Evolutionary conservation across 106 monocot species (phyloP), one percentile per base, ranked within the genome.

Genomic region (Dioscorea alata): DNA sequence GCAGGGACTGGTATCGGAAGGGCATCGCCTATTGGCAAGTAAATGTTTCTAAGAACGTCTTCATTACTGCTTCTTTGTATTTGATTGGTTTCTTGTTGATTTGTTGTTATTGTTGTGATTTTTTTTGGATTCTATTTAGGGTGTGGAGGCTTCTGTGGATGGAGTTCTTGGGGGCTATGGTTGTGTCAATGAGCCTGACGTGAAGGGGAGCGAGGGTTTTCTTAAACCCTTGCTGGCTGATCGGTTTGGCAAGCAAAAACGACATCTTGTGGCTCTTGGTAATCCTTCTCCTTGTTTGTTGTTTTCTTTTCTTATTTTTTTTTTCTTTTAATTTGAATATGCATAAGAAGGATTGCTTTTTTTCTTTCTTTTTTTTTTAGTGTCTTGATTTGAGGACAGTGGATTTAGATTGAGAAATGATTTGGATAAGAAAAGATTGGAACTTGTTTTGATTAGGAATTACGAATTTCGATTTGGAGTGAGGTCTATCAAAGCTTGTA

Each of bases 21-120:
- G 99, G 87, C 65, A 93, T 99, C 80, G 71, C 82, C 69, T 99
- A 99, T 73, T 99, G 99, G 99, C 66, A 93, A 82, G 97, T 92
- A 92, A 88, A 66, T 60, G 17, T 51, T 42, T 42, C 42, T 42
- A 0, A 42, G 42, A 31, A 16, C 35, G 28, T 28, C 28, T 28
- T 3, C 28, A 2, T 64, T 35, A n/a, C 17, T 59, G 9, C 54
- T 13, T 32, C 25, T 34, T 49, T 76, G 28, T 28, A 54, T 69
- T 54, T 18, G 23, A 4, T 22, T 33, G 20, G 19, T 4, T 48
- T 68, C 13, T 13, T 23, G 28, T 42, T 2, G 53, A 18, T 50
- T 52, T 52, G 18, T 75, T 33, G n/a, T n/a, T n/a, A n/a, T 18
- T 20, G 64, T 51, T 8, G 24, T 22, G 0, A 13, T 33, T 48